Evolutionary conservation across 23 red algal species (phyloP).

Genomic region (Gracilaria domingensis): DNA sequence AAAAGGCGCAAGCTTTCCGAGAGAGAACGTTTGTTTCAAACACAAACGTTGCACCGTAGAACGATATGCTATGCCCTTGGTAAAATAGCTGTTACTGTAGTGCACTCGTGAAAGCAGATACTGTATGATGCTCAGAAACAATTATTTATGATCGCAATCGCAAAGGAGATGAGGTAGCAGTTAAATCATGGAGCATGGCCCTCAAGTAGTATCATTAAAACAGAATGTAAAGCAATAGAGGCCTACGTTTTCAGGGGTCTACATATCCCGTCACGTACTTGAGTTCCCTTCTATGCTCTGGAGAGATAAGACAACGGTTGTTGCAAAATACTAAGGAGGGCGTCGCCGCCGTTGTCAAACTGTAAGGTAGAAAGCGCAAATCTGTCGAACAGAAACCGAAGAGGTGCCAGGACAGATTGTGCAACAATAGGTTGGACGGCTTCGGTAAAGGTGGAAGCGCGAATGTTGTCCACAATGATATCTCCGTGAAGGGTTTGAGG

Average conservation of each 20-base stretch:
- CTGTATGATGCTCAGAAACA: not conserved
- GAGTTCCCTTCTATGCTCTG: not conserved
- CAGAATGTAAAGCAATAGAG: not conserved
- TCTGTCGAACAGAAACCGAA: conserved; percentile 44
- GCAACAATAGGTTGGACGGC: conserved; percentile 51
- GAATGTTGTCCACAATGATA: conserved; percentile 56
- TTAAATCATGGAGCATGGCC: not conserved
- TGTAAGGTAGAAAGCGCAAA: conserved; percentile 32
- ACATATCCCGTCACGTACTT: not conserved
- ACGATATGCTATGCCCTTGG: too few species aligned
- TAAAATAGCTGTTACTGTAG: too few species aligned
- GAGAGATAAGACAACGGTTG: not conserved
- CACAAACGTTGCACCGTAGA: too few species aligned
- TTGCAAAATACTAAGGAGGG: not conserved
- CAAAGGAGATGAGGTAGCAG: not conserved
- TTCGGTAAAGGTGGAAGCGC: conserved; percentile 42
- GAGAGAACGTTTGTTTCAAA: too few species aligned
- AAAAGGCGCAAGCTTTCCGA: too few species aligned
- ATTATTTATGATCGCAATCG: not conserved
- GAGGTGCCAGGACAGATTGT: conserved; percentile 62
- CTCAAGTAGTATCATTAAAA: not conserved
- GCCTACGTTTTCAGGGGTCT: not conserved
- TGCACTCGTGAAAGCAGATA: too few species aligned
- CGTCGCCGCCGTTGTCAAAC: conserved; percentile 54
- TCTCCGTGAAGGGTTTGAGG: conserved; percentile 51